Evolutionary conservation across 768 basidiomycete genomes (phyloP), one percentile per base, ranked within the genome.

Genomic region (Russula lepida): DNA sequence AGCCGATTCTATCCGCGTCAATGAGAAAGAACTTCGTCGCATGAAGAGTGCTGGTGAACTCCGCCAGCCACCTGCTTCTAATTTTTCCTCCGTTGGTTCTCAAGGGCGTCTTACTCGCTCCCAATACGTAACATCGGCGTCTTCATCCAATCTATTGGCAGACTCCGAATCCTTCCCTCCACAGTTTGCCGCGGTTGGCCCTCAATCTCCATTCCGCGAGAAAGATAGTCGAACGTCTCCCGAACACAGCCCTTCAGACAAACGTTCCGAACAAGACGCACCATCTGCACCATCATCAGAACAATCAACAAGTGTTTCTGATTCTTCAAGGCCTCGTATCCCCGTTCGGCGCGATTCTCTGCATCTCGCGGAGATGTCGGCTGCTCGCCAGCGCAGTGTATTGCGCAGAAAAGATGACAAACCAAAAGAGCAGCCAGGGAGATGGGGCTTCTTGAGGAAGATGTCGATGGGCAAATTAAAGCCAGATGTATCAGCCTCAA

Each of bases 391-490:
- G 46, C 65, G 63, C 27, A 57, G 58, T 53, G 58, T 54, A n/a
- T 53, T 64, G 30, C 66, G 66, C 57, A 65, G 43, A 35, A 61
- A 62, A 53, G 64, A 63, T 5, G 64, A 63, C 41, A 57, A 66
- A 62, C 56, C 61, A 27, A 70, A 74, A 53, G 74, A 75, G 67
- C 87, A 89, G 71, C 75, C 76, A 41, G 84, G 85, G 56, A 85
- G 90, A 58, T 95, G 95, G 94, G 93, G 94, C 4, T 95, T 98
- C 76, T 76, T 98, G 61, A 92, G 94, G 76, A 98, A 98, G 76
- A 97, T 98, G 93, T 95, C 93, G 6, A 95, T 95, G 92, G 88
- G 92, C 15, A 92, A 89, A 72, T 87, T 95, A 76, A 84, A 84
- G 68, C 65, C 75, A n/a, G 89, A 91, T 50, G 73, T 79, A 17